Conservation (phyloP, 2,329 filamentous ascomycete species). For the Pseudofabraea citricarpa region DNA sequence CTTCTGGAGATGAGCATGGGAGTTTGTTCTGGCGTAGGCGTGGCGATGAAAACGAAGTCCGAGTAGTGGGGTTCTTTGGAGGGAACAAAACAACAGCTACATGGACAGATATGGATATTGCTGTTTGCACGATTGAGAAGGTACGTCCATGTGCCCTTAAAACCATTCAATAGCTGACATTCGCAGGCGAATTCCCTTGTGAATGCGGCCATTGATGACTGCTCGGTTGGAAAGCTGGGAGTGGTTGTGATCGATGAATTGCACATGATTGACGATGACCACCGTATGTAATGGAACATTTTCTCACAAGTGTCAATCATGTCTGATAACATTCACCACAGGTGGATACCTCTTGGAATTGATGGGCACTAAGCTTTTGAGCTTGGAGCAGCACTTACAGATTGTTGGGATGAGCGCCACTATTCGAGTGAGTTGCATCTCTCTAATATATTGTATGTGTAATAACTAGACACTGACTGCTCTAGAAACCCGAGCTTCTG, state of each 20-base stretch:
- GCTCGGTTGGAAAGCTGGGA: conserved; percentile 55
- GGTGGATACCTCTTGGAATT: conserved; percentile 68
- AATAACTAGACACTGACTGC: conserved; percentile 3
- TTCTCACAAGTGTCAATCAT: background rate
- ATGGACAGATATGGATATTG: conserved; percentile 74
- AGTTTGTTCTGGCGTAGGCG: conserved; percentile 49
- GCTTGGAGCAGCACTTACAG: conserved; percentile 61
- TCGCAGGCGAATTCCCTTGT: conserved; percentile 66
- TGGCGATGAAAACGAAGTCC: conserved; percentile 52
- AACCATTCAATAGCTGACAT: conserved; percentile 1
- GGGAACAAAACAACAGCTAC: conserved; percentile 62
- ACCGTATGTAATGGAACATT: conserved; percentile 35
- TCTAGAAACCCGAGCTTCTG: conserved; percentile 63
- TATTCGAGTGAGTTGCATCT: conserved; percentile 48
- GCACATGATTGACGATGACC: conserved; percentile 77
- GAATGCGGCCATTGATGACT: conserved; percentile 69
- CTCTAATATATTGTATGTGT: background rate
- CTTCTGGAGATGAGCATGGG: conserved; percentile 15
- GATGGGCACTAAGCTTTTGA: conserved; percentile 68
- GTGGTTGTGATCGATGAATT: conserved; percentile 71
- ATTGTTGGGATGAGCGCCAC: conserved; percentile 79
- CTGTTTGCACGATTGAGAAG: conserved; percentile 78
- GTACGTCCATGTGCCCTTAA: conserved; percentile 25
- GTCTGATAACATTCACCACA: background rate
- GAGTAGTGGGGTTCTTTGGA: conserved; percentile 70